Conservation (phyloP, 257 asterid species). For the Fraxinus pennsylvanica region DNA sequence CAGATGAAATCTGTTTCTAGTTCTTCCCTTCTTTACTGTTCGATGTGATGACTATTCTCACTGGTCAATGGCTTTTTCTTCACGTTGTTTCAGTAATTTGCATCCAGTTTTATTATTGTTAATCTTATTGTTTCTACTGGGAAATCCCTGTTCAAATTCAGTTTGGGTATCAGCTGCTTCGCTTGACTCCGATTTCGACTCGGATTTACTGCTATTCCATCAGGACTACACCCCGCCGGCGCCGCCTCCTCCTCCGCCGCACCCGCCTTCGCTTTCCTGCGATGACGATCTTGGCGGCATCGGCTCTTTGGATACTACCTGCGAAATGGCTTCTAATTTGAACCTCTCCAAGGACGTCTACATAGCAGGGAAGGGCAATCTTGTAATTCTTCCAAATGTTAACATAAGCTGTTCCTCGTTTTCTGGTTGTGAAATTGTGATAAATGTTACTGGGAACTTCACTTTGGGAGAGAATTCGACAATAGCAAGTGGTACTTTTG, state of each 20-base stretch:
- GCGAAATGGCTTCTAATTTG: conserved; percentile 69
- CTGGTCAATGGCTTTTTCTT: conserved; percentile 50
- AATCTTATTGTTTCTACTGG: conserved; percentile 30
- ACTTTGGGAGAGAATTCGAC: conserved; percentile 62
- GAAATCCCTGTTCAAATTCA: conserved; percentile 45
- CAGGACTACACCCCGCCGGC: conserved; percentile 99
- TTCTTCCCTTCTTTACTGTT: conserved; percentile 26
- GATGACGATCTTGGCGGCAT: conserved; percentile 89
- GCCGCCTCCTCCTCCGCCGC: conserved; percentile 99
- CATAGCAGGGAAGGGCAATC: conserved; percentile 84
- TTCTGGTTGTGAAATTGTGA: conserved; percentile 72
- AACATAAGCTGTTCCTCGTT: conserved; percentile 64
- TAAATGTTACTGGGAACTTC: conserved; percentile 76
- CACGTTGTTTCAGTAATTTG: conserved; percentile 25
- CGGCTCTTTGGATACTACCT: conserved; percentile 85
- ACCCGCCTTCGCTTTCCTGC: conserved; percentile 85
- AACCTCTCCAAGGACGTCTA: conserved; percentile 71
- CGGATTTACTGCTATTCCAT: conserved; percentile 59
- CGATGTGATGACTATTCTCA: conserved; percentile 61
- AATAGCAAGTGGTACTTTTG: conserved; percentile 60
- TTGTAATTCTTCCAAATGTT: conserved; percentile 71
- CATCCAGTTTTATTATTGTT: conserved; percentile 33
- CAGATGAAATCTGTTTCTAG: conserved; percentile 53
- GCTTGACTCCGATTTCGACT: conserved; percentile 36
- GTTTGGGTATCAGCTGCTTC: conserved; percentile 17